phyloP scores from a whole-genome alignment of 164 flowering plant genomes.

The Hamamelis virginiana region DNA sequence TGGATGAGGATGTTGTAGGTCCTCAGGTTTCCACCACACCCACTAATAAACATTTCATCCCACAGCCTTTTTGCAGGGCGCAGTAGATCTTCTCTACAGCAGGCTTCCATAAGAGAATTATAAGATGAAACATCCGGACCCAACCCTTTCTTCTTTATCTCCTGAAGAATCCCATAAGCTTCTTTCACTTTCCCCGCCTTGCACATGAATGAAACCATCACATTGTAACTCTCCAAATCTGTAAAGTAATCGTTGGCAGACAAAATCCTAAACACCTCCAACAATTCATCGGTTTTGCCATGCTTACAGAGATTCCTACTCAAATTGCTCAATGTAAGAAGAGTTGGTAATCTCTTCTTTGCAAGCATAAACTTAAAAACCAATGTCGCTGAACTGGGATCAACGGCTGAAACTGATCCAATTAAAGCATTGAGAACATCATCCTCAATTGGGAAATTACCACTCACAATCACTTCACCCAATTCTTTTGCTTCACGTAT shows the following conservation, averaged over 20 bases:
- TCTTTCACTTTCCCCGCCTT: constrained; percentile 70
- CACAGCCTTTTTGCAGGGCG: constrained; percentile 89
- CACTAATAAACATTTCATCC: constrained; percentile 95
- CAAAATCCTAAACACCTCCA: constrained; percentile 45
- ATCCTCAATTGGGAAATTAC: constrained; percentile 75
- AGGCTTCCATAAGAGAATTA: constrained; percentile 82
- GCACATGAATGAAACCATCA: constrained; percentile 69
- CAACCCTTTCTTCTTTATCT: constrained; percentile 80
- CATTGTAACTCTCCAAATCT: constrained; percentile 58
- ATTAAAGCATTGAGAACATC: constrained; percentile 73
- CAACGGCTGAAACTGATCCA: constrained; percentile 59
- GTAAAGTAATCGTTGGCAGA: constrained; percentile 57
- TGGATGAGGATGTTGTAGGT: constrained; percentile 69
- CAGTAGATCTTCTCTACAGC: constrained; percentile 79
- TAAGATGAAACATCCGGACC: constrained; percentile 62
- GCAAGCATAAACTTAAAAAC: constrained; percentile 60
- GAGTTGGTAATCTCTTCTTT: constrained; percentile 56
- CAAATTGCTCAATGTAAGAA: constrained; percentile 62
- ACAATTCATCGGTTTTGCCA: constrained; percentile 53
- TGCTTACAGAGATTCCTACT: constrained; percentile 60
- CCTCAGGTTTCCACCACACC: constrained; percentile 59
- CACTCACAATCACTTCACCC: constrained; percentile 64
- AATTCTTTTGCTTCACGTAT: constrained; percentile 70
- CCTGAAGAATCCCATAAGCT: constrained; percentile 69
- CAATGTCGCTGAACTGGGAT: constrained; percentile 49